Evolutionary conservation across 305 asterid species (phyloP).

Genomic region (Nicotiana rustica): DNA sequence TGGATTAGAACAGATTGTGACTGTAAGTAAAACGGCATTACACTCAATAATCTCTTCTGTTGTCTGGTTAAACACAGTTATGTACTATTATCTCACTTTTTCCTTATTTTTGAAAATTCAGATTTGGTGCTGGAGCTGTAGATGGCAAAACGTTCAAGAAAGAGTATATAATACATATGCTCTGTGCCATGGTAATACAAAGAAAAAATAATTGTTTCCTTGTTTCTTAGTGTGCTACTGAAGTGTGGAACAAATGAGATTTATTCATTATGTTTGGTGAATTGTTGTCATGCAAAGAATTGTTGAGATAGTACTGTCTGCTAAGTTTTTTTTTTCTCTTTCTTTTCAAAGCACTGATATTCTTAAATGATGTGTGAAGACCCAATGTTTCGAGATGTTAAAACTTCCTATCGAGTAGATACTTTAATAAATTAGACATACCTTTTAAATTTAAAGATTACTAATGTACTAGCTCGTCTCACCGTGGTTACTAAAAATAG

Average conservation of each 20-base stretch:
- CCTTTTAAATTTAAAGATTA: too few relatives aligned
- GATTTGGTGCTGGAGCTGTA: constrained; percentile 57
- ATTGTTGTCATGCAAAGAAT: not conserved
- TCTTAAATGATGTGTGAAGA: not conserved
- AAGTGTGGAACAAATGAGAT: not conserved
- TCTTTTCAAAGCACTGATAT: not conserved
- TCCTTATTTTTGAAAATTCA: constrained; percentile 33
- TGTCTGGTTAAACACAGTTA: not conserved
- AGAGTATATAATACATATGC: not conserved
- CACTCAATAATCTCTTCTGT: not conserved
- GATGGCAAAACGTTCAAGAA: constrained; percentile 29
- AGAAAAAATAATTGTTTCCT: not conserved
- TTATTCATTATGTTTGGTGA: not conserved
- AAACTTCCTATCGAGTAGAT: too few relatives aligned
- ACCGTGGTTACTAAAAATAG: too few relatives aligned
- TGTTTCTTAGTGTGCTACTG: not conserved
- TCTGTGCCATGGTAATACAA: not conserved
- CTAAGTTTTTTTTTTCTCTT: not conserved
- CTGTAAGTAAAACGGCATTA: constrained; percentile 45
- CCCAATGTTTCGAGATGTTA: not conserved
- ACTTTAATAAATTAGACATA: not conserved
- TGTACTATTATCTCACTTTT: not conserved
- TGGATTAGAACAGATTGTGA: constrained; percentile 55
- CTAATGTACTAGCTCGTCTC: too few relatives aligned
- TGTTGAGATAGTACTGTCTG: not conserved